A percentile compares a stretch with the other conserved stretches of the same genome.
phyloP scores from a whole-genome alignment of 331 rosid genomes.

The Cydonia oblonga region DNA sequence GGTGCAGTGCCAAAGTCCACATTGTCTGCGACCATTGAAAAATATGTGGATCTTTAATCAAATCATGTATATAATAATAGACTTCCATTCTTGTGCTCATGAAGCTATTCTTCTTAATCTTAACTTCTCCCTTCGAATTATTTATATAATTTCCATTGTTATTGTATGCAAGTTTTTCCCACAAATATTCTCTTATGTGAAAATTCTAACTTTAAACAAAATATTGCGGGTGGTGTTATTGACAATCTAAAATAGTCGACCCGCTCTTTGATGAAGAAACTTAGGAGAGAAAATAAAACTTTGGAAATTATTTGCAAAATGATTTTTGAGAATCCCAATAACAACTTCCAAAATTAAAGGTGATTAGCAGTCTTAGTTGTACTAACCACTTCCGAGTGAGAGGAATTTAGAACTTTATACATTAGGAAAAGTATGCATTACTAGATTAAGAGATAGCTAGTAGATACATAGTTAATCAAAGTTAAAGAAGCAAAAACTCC shows the following conservation, averaged over 20 bases:
- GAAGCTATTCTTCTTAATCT: conserved; percentile 7
- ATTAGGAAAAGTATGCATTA: background rate
- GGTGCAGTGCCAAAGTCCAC: conserved; percentile 92
- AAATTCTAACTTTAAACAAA: background rate
- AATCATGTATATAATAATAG: background rate
- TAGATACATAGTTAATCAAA: background rate
- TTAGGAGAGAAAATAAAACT: background rate
- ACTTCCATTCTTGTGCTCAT: background rate
- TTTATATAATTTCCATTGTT: background rate
- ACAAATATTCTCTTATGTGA: background rate
- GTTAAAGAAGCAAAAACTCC: background rate
- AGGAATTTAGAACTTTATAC: background rate
- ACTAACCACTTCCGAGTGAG: background rate
- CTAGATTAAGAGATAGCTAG: background rate
- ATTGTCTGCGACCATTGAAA: conserved; percentile 56
- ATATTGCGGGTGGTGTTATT: too few relatives aligned
- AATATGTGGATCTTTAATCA: conserved; percentile 36
- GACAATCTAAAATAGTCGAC: background rate
- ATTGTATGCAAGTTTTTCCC: background rate
- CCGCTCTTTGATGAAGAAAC: background rate
- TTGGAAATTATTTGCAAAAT: background rate
- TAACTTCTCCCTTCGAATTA: background rate
- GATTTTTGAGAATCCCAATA: background rate
- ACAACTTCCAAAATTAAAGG: background rate
- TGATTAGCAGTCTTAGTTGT: background rate